Evolutionary conservation across 148 eudicot species (phyloP), one percentile per base, ranked within the genome.

Genomic region (Rhododendron henanense): DNA sequence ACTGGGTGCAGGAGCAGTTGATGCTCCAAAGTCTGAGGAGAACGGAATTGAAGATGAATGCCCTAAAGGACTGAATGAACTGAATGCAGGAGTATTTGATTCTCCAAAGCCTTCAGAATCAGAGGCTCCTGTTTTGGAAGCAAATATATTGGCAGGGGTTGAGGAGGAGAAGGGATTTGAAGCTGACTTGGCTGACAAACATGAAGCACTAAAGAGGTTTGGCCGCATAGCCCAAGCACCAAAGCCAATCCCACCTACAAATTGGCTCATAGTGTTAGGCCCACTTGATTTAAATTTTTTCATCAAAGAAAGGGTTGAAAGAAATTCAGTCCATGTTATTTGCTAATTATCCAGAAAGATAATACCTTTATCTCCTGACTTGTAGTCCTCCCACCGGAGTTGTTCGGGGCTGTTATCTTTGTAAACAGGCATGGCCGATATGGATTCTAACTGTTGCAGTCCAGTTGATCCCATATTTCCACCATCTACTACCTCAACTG

Each of bases 161-260:
- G 78, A 73, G 78, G 78, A 31, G 41, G 78, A 41, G n/a, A 21
- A 77, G 44, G 45, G 71, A 65, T 65, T 65, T n/a, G 71, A 65
- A 65, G 71, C 31, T 9, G 71, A 25, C 31, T 65, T 65, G 31
- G 71, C 71, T 65, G 71, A 65, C 71, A 65, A 65, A 5, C 8
- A 3, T 65, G 71, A 65, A 65, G 14, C 71, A 23, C 11, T n/a
- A n/a, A 23, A 65, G 31, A 65, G n/a, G 47, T 77, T 77, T 37
- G 79, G 10, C 55, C 1, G 21, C 44, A 7, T 11, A 78, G 33
- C 28, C 31, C 11, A 78, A 78, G 28, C 51, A 78, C 55, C 53
- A n/a, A 78, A 19, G 81, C 51, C 81, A 78, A n/a, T 23, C 18
- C 53, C 81, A 45, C 81, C 81, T 78, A 13, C 81, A 78, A 25